Percentiles rank a stretch among this genome's conserved stretches.
phyloP scores from a whole-genome alignment of 164 flowering plant genomes.

The Magnolia changhungtana region DNA sequence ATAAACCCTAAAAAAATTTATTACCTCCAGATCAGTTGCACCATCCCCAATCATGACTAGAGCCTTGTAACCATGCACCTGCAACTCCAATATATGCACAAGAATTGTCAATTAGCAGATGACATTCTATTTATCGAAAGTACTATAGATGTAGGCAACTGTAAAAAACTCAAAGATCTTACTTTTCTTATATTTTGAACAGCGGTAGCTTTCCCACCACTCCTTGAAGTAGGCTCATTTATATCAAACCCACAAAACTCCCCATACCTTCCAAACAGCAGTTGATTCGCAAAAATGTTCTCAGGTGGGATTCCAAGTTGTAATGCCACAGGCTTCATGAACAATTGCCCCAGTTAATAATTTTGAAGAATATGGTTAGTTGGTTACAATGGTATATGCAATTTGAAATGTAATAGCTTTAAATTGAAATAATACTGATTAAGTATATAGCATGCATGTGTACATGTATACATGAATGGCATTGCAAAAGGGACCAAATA shows the following conservation, averaged over 20 bases:
- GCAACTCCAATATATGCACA: constrained; percentile 22
- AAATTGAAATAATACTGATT: no score
- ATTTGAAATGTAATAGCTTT: neutral
- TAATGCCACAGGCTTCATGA: constrained; percentile 79
- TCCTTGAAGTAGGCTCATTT: constrained; percentile 88
- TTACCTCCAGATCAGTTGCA: constrained; percentile 96
- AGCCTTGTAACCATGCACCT: constrained; percentile 70
- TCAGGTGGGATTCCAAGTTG: constrained; percentile 74
- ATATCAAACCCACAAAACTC: constrained; percentile 80
- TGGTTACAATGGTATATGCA: neutral
- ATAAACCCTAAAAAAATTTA: constrained; percentile 10
- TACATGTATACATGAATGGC: no score
- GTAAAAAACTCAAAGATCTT: constrained; percentile 6
- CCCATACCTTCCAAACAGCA: constrained; percentile 72
- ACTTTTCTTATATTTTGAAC: constrained; percentile 82
- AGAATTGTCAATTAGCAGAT: neutral
- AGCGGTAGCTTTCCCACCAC: constrained; percentile 96
- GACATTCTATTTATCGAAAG: neutral
- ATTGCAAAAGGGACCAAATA: no score
- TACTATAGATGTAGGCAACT: neutral
- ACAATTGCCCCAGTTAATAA: constrained; percentile 13
- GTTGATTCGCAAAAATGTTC: constrained; percentile 86
- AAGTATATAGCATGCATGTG: no score
- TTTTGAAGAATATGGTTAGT: constrained; percentile 6
- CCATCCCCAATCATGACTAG: constrained; percentile 99